A percentile compares a stretch with the other conserved stretches of the same genome.
Evolutionary conservation across 768 basidiomycete species (phyloP).

Genomic region (Nidularia sp.): DNA sequence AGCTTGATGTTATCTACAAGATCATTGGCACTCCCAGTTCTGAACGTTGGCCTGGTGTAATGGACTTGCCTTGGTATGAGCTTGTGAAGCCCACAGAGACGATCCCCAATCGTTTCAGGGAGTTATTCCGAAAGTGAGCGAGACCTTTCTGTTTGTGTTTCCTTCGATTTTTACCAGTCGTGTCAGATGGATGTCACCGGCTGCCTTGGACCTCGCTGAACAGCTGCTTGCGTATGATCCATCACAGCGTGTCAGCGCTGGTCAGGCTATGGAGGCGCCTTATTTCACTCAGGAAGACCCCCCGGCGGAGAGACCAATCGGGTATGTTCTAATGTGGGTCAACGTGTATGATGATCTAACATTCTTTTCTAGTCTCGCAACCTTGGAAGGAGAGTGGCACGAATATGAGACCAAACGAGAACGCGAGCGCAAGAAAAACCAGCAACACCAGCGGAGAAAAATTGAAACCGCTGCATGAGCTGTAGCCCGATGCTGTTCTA

Average conservation of each 20-base stretch:
- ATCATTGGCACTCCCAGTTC: constrained; percentile 86
- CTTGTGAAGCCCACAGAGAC: constrained; percentile 86
- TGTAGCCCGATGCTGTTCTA: neutral
- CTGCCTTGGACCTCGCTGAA: constrained; percentile 85
- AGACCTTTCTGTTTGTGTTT: neutral
- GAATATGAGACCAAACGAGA: constrained; percentile 95
- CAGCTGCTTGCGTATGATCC: constrained; percentile 81
- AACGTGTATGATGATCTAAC: constrained; percentile 2
- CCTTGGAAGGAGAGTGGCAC: constrained; percentile 94
- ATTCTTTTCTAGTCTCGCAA: constrained; percentile 52
- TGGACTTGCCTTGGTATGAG: constrained; percentile 95
- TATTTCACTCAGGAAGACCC: constrained; percentile 89
- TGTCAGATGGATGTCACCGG: constrained; percentile 79
- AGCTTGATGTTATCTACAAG: constrained; percentile 89
- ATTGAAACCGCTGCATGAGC: constrained; percentile 32
- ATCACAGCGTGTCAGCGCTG: constrained; percentile 65
- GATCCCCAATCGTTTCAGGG: constrained; percentile 73
- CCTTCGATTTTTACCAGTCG: constrained; percentile 1
- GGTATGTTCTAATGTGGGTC: constrained; percentile 49
- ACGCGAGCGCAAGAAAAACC: constrained; percentile 48
- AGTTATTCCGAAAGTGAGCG: constrained; percentile 81
- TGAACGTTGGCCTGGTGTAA: constrained; percentile 79
- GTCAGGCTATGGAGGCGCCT: constrained; percentile 72
- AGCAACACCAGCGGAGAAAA: constrained; percentile 48
- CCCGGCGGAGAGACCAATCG: constrained; percentile 62